Conservation (phyloP, 2,329 filamentous ascomycete genomes). For the Trichophyton schoenleinii region DNA sequence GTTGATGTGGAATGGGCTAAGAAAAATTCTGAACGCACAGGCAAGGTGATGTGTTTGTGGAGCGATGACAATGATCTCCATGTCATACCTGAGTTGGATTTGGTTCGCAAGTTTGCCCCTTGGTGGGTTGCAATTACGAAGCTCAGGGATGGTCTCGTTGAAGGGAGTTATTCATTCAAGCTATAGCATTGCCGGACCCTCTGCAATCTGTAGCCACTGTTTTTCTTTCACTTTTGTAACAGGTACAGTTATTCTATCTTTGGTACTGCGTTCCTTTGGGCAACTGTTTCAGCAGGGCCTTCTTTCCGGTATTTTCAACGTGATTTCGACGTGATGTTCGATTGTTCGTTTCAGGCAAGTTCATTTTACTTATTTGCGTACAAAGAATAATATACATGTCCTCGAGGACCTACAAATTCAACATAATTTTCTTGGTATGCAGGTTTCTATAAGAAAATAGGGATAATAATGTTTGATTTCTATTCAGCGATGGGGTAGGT, state of each 20-base stretch:
- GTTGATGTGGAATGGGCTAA: slow-evolving; percentile 58
- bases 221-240: neutral
- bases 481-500: neutral
- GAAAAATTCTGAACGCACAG: slow-evolving; percentile 38
- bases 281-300: neutral
- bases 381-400: neutral
- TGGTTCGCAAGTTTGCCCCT: slow-evolving; percentile 63
- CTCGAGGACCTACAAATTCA: neutral
- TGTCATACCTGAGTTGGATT: slow-evolving; percentile 70
- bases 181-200: neutral
- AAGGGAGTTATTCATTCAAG: slow-evolving; percentile 57
- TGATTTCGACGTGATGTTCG: neutral
- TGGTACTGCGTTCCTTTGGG: neutral
- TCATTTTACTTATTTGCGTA: neutral
- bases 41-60: slow-evolving; percentile 69
- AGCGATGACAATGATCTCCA: slow-evolving; percentile 64
- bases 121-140: slow-evolving; percentile 71
- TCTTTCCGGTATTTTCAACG: neutral
- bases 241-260: neutral
- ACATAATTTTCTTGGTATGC: neutral
- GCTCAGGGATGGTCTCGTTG: slow-evolving; percentile 62
- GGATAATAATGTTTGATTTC: neutral
- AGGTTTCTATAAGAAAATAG: neutral
- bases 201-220: neutral
- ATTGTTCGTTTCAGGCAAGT: neutral